Base-by-base conservation (phyloP, 495 filamentous ascomycete species). In the Viridothelium virens region DNA sequence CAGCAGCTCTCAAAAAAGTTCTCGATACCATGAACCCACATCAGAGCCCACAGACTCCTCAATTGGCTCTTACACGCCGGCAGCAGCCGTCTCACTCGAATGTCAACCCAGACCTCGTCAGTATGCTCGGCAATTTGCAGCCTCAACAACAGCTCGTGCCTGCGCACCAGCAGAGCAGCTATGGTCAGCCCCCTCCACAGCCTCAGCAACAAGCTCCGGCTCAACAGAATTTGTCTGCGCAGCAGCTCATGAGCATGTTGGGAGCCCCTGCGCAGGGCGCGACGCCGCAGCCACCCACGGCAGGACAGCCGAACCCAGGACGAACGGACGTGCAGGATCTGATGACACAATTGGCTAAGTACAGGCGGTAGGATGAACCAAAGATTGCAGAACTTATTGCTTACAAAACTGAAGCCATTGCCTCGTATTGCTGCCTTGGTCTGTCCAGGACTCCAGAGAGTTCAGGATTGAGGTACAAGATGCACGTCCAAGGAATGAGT, bases 1-100 rank as follows among this genome's bases (percentile, higher is more conserved):
- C 87, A 34, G 79, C 84, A 14, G 83, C 86, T 7, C 78, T 96
- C 2, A 87, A 91, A 70, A 86, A 86, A 38, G 83, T 96, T 18
- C 71, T 96, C 18, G 84, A 85, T 2, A 83, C 84, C 6, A 77
- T 89, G 48, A 80, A 84, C 25, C 71, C 69, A 63, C 66, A 64
- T 11, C 67, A 67, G 68, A 65, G 18, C 34, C 47, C 65, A 2
- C 65, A 61, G 73, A 46, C 68, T 33, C 74, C 69, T 50, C 65
- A 65, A 36, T 34, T 65, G 37, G 61, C 63, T 38, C 65, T 25
- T 25, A 25, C 64, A 56, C 69, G 65, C 18, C 65, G 65, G 61
- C 66, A 61, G 11, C 39, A 9, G 16, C 39, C 50, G 38, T 16
- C 44, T 36, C 25, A 31, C 12, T 12, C 50, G 50, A 46, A 56